Base-by-base conservation (phyloP, 2,329 filamentous ascomycete species). In the Ceratocystis smalleyi region DNA sequence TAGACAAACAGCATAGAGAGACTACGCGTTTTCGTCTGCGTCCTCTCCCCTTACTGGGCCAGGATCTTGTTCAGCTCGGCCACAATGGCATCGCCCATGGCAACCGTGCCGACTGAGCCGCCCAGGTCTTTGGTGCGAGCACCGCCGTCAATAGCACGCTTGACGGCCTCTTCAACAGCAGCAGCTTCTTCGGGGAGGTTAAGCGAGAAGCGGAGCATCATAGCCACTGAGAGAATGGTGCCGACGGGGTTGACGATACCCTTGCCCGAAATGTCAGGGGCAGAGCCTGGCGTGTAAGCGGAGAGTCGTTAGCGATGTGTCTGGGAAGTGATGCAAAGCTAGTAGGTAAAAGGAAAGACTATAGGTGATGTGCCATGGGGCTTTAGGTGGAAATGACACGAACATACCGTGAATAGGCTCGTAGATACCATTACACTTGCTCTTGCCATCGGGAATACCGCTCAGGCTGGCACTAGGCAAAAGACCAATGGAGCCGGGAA, bases 141-240 rank as follows among this genome's bases (percentile, higher is more conserved):
- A 43, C 89, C 89, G 64, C 78, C 81, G 73, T 96, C 91, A 68
- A 96, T 87, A 62, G 89, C 87, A 64, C 81, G 83, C 72, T 83
- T 82, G 61, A 96, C 91, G 2, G 91, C 91, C 67, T 85, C 81
- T 77, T 96, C 91, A 68, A 96, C 83, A 61, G 85, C 83, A 67
- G 83, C 81, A 43, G 91, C 88, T 75, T 96, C 86, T 61, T 83
- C 80, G 35, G 87, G 84, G 69, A 91, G 83, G 71, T 85, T 84
- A 66, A 97, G 83, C 15, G 91, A 96, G 80, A 96, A 97, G 72
- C 90, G 87, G 71, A 96, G 82, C 86, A 99, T 89, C 91, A 97
- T 96, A 71, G 90, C 90, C 15, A 95, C 82, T 12, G 91, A 96
- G 54, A 97, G 83, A 68, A 97, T 90, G 64, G 90, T 91, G 61